A percentile compares a stretch with the other conserved stretches of the same genome.
Evolutionary conservation across 2,329 filamentous ascomycete genomes (phyloP).

Genomic region (Beauveria rudraprayagi): DNA sequence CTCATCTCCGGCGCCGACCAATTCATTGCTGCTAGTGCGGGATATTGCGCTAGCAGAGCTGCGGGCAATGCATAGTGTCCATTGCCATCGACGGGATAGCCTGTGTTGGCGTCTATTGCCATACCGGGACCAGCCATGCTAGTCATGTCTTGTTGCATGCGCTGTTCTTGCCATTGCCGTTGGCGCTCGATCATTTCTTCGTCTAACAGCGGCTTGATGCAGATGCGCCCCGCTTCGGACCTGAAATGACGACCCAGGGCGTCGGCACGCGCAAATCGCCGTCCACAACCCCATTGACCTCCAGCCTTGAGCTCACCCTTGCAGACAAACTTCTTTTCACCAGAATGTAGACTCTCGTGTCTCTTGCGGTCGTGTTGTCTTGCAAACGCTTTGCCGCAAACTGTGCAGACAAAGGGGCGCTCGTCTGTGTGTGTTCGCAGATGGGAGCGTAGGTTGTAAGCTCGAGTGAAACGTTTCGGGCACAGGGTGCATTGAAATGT

Average conservation of each 20-base stretch:
- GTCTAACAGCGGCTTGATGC: constrained; percentile 93
- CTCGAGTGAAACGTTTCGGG: constrained; percentile 90
- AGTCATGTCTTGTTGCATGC: constrained; percentile 56
- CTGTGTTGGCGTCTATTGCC: constrained; percentile 51
- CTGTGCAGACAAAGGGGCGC: constrained; percentile 91
- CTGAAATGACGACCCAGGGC: constrained; percentile 91
- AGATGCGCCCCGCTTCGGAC: constrained; percentile 89
- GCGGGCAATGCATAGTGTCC: constrained; percentile 68
- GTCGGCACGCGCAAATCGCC: constrained; percentile 90
- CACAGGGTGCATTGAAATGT: constrained; percentile 93
- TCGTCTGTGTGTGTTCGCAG: constrained; percentile 95
- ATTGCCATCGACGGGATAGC: constrained; percentile 48
- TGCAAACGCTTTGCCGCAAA: constrained; percentile 95
- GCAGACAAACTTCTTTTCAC: constrained; percentile 98
- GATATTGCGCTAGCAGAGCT: constrained; percentile 84
- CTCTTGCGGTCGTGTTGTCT: constrained; percentile 95
- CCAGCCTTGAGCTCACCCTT: constrained; percentile 79
- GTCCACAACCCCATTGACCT: constrained; percentile 84
- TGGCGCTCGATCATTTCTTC: constrained; percentile 84
- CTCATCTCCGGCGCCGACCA: constrained; percentile 63
- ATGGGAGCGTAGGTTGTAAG: constrained; percentile 94
- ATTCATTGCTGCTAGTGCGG: constrained; percentile 81
- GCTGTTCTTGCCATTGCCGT: constrained; percentile 64
- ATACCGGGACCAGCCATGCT: constrained; percentile 47
- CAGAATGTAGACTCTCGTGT: constrained; percentile 90